phyloP scores from a whole-genome alignment of 176 grass and related monocot genomes.

The Oryza longistaminata region DNA sequence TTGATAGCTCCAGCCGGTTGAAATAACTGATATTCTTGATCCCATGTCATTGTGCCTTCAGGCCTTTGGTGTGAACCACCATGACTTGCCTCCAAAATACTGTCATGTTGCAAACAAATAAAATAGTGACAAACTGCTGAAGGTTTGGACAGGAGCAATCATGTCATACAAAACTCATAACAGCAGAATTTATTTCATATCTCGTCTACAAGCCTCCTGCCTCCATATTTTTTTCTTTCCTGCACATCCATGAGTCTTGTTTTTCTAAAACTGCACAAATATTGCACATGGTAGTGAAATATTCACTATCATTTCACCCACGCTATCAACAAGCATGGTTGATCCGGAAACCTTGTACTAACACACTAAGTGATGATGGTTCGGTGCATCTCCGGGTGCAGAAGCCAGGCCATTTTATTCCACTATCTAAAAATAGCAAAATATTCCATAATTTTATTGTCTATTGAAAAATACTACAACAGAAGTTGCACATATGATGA shows the following conservation, averaged over 20 bases:
- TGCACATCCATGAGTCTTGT: not conserved
- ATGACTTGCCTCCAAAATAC: conserved; percentile 71
- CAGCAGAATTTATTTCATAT: conserved; percentile 14
- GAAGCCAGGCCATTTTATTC: too few relatives aligned
- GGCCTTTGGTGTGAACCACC: conserved; percentile 61
- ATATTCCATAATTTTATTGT: not conserved
- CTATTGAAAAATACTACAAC: conserved; percentile 3
- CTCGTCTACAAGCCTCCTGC: not conserved
- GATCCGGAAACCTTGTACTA: too few relatives aligned
- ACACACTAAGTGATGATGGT: too few relatives aligned
- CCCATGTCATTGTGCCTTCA: conserved; percentile 51
- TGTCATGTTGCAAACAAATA: conserved; percentile 50
- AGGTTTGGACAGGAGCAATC: conserved; percentile 14
- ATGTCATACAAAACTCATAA: not conserved
- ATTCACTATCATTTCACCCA: not conserved
- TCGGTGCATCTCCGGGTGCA: too few relatives aligned
- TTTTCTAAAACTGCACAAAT: not conserved
- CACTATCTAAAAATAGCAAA: too few relatives aligned
- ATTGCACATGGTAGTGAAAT: not conserved
- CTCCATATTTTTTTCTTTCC: conserved; percentile 5
- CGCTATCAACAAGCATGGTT: not conserved
- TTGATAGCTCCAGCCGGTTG: conserved; percentile 82
- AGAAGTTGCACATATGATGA: conserved; percentile 11
- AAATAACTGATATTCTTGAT: conserved; percentile 68
- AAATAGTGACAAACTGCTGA: conserved; percentile 35